Evolutionary conservation across 208 protist genomes (phyloP).

Genomic region (Leishmania aethiopica): DNA sequence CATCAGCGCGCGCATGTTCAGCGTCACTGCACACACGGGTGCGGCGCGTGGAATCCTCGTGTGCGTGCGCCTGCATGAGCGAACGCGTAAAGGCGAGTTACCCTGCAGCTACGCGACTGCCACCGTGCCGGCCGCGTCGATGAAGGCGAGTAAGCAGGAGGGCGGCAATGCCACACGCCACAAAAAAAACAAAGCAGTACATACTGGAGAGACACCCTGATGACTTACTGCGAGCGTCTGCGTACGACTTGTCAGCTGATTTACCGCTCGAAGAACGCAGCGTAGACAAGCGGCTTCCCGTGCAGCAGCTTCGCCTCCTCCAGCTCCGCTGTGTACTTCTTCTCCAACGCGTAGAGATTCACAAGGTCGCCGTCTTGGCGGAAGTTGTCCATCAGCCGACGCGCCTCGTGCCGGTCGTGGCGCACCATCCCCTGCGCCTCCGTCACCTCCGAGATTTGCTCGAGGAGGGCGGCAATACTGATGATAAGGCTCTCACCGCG

Average conservation of each 20-base stretch:
- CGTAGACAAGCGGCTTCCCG: constrained; percentile 33
- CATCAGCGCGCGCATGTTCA: background rate
- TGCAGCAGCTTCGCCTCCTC: constrained; percentile 40
- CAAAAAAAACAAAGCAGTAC: background rate
- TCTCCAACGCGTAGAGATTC: constrained; percentile 45
- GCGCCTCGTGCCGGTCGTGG: constrained; percentile 45
- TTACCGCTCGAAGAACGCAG: background rate
- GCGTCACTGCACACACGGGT: background rate
- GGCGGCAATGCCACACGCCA: background rate
- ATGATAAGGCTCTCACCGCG: constrained; percentile 43
- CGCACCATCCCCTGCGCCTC: constrained; percentile 44
- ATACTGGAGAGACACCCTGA: background rate
- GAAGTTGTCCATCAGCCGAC: constrained; percentile 46
- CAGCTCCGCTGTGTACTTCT: constrained; percentile 42
- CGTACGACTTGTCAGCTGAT: background rate
- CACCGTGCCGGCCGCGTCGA: background rate
- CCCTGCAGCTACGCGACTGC: background rate
- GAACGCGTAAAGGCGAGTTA: background rate
- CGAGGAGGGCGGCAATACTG: constrained; percentile 56
- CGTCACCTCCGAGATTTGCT: constrained; percentile 51
- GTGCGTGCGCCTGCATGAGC: background rate
- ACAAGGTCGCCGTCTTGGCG: constrained; percentile 52
- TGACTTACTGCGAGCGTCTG: background rate
- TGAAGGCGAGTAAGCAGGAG: background rate
- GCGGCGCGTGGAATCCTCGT: background rate